Evolutionary conservation across 495 filamentous ascomycete species (phyloP).

Genomic region (Aspergillus coremiiformis): DNA sequence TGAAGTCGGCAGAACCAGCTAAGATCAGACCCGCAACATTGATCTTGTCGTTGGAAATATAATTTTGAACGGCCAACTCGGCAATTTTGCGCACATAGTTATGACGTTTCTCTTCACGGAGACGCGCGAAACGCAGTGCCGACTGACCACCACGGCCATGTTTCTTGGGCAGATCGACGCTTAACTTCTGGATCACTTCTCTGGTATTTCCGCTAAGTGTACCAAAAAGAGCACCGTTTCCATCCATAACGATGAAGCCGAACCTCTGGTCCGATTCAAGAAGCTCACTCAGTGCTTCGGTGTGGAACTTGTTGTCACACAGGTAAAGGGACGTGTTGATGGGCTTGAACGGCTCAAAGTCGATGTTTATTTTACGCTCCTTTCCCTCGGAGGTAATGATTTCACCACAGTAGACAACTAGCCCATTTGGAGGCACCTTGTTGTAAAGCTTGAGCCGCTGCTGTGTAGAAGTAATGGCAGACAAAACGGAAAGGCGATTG

Average conservation of each 20-base stretch:
- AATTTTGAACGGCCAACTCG: conserved; percentile 95
- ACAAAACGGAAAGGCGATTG: conserved; percentile 93
- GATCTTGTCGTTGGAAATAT: conserved; percentile 95
- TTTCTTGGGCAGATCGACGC: conserved; percentile 97
- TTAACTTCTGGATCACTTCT: conserved; percentile 95
- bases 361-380: conserved; percentile 98
- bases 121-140: conserved; percentile 95
- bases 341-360: conserved; percentile 98
- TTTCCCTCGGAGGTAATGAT: conserved; percentile 98
- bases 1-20: conserved; percentile 97
- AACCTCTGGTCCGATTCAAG: conserved; percentile 98
- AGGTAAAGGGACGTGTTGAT: conserved; percentile 99
- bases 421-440: conserved; percentile 93
- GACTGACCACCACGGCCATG: conserved; percentile 99
- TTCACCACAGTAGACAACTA: conserved; percentile 99
- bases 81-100: conserved; percentile 99
- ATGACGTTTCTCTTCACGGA: conserved; percentile 99
- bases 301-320: conserved; percentile 99
- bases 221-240: conserved; percentile 94
- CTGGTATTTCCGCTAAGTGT: conserved; percentile 94
- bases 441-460: conserved; percentile 98
- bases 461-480: conserved; percentile 97
- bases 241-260: conserved; percentile 99
- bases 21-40: conserved; percentile 93
- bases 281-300: conserved; percentile 90